Evolutionary conservation across 2,329 filamentous ascomycete genomes (phyloP).

Genomic region (Blastomyces parvus): DNA sequence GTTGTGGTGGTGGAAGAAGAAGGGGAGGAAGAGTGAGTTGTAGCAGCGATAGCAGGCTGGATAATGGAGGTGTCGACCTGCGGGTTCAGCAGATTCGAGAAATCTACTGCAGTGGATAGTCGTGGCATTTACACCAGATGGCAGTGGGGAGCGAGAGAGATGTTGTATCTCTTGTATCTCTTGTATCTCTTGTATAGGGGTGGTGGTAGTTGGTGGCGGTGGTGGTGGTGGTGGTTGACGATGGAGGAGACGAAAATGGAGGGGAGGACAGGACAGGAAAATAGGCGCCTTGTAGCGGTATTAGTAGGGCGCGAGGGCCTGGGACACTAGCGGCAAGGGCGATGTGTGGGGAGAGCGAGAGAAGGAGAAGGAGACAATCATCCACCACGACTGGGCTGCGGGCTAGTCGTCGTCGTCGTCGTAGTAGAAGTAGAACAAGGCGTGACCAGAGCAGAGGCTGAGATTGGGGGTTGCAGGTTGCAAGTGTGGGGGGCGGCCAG

Average conservation of each 20-base stretch:
- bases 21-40: slow-evolving; percentile 14
- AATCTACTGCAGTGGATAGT: slow-evolving; percentile 63
- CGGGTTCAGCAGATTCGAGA: slow-evolving; percentile 65
- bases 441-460: slow-evolving; percentile 18
- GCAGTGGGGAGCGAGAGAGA: not conserved
- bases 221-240: slow-evolving; percentile 15
- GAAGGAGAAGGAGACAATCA: too few relatives aligned
- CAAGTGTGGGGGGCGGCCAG: slow-evolving; percentile 19
- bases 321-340: not conserved
- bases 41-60: slow-evolving; percentile 9
- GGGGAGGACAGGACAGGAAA: not conserved
- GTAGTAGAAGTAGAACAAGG: too few relatives aligned
- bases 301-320: not conserved
- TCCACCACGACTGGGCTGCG: too few relatives aligned
- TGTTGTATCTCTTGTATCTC: too few relatives aligned
- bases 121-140: slow-evolving; percentile 56
- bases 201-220: slow-evolving; percentile 15
- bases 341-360: not conserved
- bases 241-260: not conserved
- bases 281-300: not conserved
- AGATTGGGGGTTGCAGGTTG: not conserved
- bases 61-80: slow-evolving; percentile 26
- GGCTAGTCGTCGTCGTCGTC: too few relatives aligned
- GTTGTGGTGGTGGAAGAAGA: slow-evolving; percentile 20
- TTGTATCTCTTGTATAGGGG: not conserved